These are phyloP conservation scores for Yarrowia alimentaria DNA, from an alignment of 805 yeast genomes.

Conservation along the genomic window DNA sequence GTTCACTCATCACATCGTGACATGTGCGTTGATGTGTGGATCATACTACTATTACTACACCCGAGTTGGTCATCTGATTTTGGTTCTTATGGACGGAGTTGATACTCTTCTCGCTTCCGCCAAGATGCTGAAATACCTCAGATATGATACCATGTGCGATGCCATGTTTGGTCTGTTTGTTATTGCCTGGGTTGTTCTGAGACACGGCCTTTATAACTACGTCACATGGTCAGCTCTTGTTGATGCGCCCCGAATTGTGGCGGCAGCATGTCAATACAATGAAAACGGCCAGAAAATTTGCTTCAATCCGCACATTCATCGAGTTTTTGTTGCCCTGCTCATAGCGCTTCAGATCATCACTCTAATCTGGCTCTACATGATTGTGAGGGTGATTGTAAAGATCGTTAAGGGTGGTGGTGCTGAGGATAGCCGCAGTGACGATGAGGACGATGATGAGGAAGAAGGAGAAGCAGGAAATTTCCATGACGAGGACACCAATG, in stretches of 20 bases:
- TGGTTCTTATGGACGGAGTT: conserved; percentile 78
- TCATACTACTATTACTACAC: conserved; percentile 72
- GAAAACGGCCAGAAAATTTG: conserved; percentile 37
- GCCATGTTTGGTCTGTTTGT: conserved; percentile 64
- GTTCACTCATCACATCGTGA: conserved; percentile 85
- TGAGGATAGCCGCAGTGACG: conserved; percentile 84
- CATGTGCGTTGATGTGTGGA: conserved; percentile 63
- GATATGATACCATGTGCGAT: conserved; percentile 62
- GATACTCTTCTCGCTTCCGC: conserved; percentile 73
- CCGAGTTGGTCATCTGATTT: conserved; percentile 73
- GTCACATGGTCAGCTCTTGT: conserved; percentile 58
- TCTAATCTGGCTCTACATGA: conserved; percentile 72
- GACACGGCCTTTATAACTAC: conserved; percentile 74
- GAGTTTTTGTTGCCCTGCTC: conserved; percentile 54
- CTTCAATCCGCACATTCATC: conserved; percentile 38
- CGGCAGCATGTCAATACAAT: conserved; percentile 34
- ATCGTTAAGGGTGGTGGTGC: conserved; percentile 74
- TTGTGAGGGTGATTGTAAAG: conserved; percentile 63
- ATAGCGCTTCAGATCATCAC: conserved; percentile 65
- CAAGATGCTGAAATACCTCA: conserved; percentile 73
- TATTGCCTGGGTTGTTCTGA: conserved; percentile 62
- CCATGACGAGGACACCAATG: no score
- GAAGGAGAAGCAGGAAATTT: conserved; percentile 14
- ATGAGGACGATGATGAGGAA: conserved; percentile 50
- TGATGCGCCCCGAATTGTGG: conserved; percentile 46